Conservation (phyloP, 257 asterid genomes). For the Solanum tarapatanum region DNA sequence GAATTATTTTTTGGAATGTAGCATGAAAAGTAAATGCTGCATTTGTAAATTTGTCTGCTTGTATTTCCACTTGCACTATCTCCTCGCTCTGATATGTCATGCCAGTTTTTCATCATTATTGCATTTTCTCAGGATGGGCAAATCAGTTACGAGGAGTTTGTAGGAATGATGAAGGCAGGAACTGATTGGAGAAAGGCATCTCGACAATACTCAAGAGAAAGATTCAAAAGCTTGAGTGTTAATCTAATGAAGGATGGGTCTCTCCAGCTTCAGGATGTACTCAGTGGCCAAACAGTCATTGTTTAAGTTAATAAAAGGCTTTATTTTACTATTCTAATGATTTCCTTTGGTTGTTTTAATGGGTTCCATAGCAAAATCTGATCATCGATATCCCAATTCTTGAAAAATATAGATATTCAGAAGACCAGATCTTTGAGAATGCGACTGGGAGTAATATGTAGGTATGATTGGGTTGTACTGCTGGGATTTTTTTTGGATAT, state of each 20-base stretch:
- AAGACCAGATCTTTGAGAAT: neutral
- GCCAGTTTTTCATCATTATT: neutral
- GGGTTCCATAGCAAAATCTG: neutral
- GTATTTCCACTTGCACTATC: neutral
- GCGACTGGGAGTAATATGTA: neutral
- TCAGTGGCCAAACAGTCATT: conserved; percentile 54
- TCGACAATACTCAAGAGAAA: conserved; percentile 79
- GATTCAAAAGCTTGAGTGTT: conserved; percentile 84
- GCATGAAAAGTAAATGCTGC: neutral
- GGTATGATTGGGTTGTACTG: neutral
- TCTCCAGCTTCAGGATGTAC: conserved; percentile 68
- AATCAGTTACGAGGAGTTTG: conserved; percentile 76
- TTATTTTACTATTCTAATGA: neutral
- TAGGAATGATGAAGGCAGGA: conserved; percentile 90
- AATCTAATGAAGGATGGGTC: conserved; percentile 89
- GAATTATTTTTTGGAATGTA: neutral
- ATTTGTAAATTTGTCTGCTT: neutral
- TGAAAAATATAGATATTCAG: neutral
- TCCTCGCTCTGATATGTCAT: neutral
- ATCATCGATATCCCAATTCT: neutral
- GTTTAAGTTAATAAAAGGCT: conserved; percentile 30
- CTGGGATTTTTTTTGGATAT: neutral
- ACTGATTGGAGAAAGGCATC: conserved; percentile 96
- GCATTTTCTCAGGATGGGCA: conserved; percentile 52
- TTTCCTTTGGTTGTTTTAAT: neutral